Conservation (phyloP, 345 rosid genomes). For the Corchorus capsularis region DNA sequence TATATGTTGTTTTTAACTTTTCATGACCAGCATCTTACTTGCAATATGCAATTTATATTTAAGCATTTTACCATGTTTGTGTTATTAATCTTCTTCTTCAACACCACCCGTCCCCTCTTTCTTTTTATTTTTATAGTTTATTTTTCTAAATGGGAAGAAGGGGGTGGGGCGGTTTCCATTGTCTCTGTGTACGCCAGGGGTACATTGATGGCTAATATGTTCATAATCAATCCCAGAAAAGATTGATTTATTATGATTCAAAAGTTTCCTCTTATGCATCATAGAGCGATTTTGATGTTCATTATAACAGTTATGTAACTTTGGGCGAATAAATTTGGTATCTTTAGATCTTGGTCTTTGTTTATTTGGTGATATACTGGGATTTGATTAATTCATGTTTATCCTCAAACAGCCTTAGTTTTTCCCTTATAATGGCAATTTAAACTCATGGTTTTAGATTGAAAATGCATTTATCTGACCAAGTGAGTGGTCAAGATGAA, state of each 20-base stretch:
- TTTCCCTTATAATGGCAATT: background rate
- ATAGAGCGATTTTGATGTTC: background rate
- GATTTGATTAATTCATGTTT: background rate
- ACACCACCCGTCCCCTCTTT: too few relatives aligned
- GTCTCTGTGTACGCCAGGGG: background rate
- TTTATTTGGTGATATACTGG: background rate
- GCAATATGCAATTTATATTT: background rate
- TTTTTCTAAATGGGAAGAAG: background rate
- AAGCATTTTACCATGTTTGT: conserved; percentile 1
- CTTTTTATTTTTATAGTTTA: background rate
- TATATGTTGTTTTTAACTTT: background rate
- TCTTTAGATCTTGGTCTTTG: background rate
- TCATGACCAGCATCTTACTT: background rate
- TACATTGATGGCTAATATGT: background rate
- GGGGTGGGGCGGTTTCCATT: background rate
- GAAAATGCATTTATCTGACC: background rate
- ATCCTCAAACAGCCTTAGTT: background rate
- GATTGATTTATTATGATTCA: background rate
- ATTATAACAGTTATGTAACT: background rate
- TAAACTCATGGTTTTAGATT: background rate
- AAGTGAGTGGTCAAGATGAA: background rate
- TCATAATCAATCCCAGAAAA: background rate
- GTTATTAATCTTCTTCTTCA: background rate
- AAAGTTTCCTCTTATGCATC: background rate
- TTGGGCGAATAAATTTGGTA: background rate